A percentile compares a stretch with the other conserved stretches of the same genome.
phyloP scores from a whole-genome alignment of 1,284 basidiomycete genomes.

The Paramarasmius palmivorus region DNA sequence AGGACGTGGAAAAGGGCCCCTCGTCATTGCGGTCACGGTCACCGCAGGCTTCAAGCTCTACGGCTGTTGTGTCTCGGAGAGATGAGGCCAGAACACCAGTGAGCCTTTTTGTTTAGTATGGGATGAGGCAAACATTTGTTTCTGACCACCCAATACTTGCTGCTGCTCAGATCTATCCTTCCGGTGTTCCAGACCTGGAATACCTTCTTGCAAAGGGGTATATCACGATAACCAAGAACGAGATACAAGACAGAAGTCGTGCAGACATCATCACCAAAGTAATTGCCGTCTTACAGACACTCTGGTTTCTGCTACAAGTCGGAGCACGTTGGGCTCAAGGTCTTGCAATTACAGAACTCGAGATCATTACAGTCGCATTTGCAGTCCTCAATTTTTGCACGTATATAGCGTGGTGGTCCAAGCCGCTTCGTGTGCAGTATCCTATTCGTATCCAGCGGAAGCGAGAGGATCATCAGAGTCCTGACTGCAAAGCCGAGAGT shows the following conservation, averaged over 20 bases:
- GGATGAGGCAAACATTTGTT: too few relatives aligned
- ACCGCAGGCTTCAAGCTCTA: too few relatives aligned
- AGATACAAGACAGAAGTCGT: slow-evolving; percentile 18
- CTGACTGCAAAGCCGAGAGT: too few relatives aligned
- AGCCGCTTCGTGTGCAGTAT: slow-evolving; percentile 13
- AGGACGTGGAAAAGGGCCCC: too few relatives aligned
- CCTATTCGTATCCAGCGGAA: slow-evolving; percentile 11
- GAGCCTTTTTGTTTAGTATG: too few relatives aligned
- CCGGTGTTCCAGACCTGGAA: not conserved
- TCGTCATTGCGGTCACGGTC: too few relatives aligned
- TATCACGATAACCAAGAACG: slow-evolving; percentile 9
- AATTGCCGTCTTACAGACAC: slow-evolving; percentile 16
- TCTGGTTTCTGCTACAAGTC: slow-evolving; percentile 19
- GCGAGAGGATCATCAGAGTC: too few relatives aligned
- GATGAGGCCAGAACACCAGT: too few relatives aligned
- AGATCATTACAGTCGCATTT: slow-evolving; percentile 19
- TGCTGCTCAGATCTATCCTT: not conserved
- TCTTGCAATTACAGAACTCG: slow-evolving; percentile 18
- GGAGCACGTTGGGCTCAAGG: slow-evolving; percentile 7
- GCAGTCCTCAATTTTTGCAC: slow-evolving; percentile 12
- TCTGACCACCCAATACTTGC: too few relatives aligned
- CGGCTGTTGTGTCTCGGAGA: too few relatives aligned
- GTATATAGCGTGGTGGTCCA: slow-evolving; percentile 19
- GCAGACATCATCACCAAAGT: slow-evolving; percentile 16
- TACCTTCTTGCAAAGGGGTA: not conserved